phyloP scores from a whole-genome alignment of 169 alveolate genomes.

The Toxoplasma gondii region DNA sequence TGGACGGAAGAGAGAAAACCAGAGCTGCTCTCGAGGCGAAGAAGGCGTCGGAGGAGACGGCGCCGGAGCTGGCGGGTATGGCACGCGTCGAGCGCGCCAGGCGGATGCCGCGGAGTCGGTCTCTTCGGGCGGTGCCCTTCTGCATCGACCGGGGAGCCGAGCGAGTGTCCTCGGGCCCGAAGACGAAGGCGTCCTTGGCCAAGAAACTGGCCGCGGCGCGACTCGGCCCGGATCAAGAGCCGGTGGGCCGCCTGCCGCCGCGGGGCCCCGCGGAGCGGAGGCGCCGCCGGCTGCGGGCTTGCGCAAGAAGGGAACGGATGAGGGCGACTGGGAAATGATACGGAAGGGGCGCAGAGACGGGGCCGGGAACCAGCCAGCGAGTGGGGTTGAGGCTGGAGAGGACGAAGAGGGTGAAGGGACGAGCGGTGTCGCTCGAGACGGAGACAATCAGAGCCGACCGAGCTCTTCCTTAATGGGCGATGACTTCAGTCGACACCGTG shows the following conservation, averaged over 20 bases:
- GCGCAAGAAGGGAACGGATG: not conserved
- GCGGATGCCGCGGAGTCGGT: not conserved
- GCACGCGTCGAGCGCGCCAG: not conserved
- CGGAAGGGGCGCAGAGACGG: not conserved
- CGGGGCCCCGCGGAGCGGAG: not conserved
- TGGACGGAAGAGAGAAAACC: not conserved
- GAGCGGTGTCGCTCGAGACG: not conserved
- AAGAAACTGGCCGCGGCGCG: not conserved
- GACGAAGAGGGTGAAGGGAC: not conserved
- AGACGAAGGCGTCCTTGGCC: not conserved
- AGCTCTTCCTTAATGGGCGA: too few species aligned
- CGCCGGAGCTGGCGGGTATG: not conserved
- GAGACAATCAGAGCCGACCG: not conserved
- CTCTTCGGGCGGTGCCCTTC: not conserved
- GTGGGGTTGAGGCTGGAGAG: not conserved
- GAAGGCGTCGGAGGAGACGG: not conserved
- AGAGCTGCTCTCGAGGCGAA: not conserved
- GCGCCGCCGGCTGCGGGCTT: not conserved
- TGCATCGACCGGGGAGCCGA: not conserved
- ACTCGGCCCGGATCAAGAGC: not conserved
- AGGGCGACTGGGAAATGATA: not conserved
- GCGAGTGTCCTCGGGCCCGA: not conserved
- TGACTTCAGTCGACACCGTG: too few species aligned
- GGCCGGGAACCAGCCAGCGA: not conserved
- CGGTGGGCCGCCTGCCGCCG: not conserved